Base-by-base conservation (phyloP, 345 rosid genomes). In the Mercurialis annua region DNA sequence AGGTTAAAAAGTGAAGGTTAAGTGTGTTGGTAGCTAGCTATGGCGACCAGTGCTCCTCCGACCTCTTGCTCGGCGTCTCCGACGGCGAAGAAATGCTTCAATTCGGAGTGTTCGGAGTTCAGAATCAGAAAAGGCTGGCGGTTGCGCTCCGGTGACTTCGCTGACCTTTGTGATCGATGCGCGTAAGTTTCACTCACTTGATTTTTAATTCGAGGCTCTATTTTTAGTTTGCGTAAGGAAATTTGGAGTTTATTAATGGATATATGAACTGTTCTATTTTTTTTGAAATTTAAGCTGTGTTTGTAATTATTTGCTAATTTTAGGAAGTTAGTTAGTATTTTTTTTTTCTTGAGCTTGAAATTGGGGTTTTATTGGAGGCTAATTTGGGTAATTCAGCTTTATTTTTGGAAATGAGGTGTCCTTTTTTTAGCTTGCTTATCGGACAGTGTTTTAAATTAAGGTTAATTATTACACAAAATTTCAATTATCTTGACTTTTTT, bases 111-210 rank as follows among this genome's bases (percentile, higher is more conserved):
- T 75, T 54, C 69, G 57, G 89, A 86, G 77, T 69, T 78, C 75
- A 83, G 77, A 66, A 84, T 87, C 36, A 80, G 89, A 47, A 91
- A 81, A 64, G 99, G 93, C 6, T 94, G 99, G 99, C 82, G 85
- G 68, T 82, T 94, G 65, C 95, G 92, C 64, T 62, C 77, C 62
- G 98, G 97, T 24, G 96, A 88, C 73, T 78, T 75, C 46, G 97
- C 87, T n/a, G 89, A 89, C 71, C 98, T 94, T 54, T 94, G 99
- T 81, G 88, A 86, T 78, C 89, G 92, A 75, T 94, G 99, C 92
- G 93, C 82, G 99, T 94, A 78, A 85, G 86, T 66, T 14, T 8
- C 7, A 29, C 20, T 57, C 10, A 21, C 9, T 34, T 27, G 24
- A 8, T 2, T 34, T 23, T 40, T 40, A 14, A 40, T 8, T 40